Base-by-base conservation (phyloP, 1,139 yeast species). In the Yamadazyma kanchanaburiensis region DNA sequence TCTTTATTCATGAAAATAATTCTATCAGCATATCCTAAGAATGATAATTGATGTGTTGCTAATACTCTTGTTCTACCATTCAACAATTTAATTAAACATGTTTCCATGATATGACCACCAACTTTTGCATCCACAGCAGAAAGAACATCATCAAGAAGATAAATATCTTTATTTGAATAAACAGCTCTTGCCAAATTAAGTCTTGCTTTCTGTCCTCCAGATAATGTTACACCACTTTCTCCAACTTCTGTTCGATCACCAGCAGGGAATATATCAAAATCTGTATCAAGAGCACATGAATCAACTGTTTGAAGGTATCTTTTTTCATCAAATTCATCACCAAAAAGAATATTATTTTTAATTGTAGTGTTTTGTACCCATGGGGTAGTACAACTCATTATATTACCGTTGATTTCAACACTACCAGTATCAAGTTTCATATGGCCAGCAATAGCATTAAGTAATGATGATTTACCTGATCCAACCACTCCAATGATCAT, bases 401-500 rank as follows among this genome's bases (percentile, higher is more conserved):
- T 40, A 10, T 77, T 76, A 39, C 64, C 55, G 31, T 50, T 50
- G 2, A 74, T 48, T 4, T 6, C 23, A 9, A 27, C 13, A 0
- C 46, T 21, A 22, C 82, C 81, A 1, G 39, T 18, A 1, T 52
- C 54, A 29, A 64, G 56, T 26, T 57, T 64, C 81, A 76, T 76
- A 28, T 65, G 58, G 0, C 88, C 87, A 5, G 76, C 59, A 19
- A 80, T 49, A 0, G 84, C 82, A 16, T 22, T 29, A 13, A 36
- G 58, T 27, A 82, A 56, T 3, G 86, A 76, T 0, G 84, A 64
- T 45, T 82, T 82, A 27, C 94, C 91, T 0, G 84, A 65, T 3
- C 91, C 91, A 45, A 81, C 77, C 6, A 74, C 51, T 21, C 91
- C 91, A 2, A 85, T 78, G n/a, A 82, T 64, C 36, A 80, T 79